Percentiles rank a stretch among this genome's conserved stretches.
Conservation (phyloP, 1,284 basidiomycete species). For the Puccinia horiana region DNA sequence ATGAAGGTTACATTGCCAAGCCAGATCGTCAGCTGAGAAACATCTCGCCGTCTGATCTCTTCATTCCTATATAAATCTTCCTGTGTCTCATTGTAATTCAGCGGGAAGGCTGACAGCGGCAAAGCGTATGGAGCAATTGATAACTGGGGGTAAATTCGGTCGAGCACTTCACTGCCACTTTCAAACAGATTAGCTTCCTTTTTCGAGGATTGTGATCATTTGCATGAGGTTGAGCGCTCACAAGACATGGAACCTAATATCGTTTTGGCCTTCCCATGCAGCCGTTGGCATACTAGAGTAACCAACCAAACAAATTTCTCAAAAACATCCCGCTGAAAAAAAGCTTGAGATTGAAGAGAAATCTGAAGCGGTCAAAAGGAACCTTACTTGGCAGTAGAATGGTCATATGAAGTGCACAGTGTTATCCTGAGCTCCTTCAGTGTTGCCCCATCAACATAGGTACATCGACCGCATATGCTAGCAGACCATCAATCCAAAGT, state of each 20-base stretch:
- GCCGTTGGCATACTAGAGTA: not conserved
- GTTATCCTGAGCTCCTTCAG: not conserved
- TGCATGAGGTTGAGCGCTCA: not conserved
- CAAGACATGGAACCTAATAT: not conserved
- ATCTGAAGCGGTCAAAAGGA: not conserved
- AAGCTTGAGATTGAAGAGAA: not conserved
- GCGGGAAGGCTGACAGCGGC: constrained; percentile 24
- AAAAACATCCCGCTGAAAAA: not conserved
- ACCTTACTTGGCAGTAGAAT: constrained; percentile 17
- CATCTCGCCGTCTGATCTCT: not conserved
- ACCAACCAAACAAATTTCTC: not conserved
- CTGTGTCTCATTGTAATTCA: not conserved
- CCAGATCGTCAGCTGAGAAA: constrained; percentile 8
- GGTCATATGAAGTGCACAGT: constrained; percentile 18
- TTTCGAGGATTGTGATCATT: not conserved
- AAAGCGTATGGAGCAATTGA: not conserved
- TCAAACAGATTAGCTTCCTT: not conserved
- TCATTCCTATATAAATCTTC: not conserved
- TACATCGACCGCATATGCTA: constrained; percentile 11
- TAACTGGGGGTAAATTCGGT: not conserved
- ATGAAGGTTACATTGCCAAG: constrained; percentile 10
- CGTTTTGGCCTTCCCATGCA: not conserved
- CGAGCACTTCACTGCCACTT: not conserved
- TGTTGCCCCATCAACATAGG: not conserved
- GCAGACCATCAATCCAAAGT: not conserved